These are phyloP conservation scores for Arthroderma sp. DNA, from an alignment of 2,329 filamentous ascomycete genomes.

Conservation along the genomic window DNA sequence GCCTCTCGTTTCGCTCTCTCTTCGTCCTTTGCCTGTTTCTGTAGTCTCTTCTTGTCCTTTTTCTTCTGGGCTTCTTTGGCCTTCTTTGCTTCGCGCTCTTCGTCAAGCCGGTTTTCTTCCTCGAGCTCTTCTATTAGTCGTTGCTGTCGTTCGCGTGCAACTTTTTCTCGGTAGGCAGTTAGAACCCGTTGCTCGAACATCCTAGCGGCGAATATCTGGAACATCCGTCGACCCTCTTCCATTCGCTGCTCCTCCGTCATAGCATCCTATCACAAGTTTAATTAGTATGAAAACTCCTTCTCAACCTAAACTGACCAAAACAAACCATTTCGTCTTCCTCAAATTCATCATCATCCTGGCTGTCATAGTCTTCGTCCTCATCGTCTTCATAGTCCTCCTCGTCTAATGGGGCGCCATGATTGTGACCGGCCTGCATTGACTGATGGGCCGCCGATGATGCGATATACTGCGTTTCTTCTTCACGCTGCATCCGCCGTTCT, in stretches of 20 bases:
- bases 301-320: conserved; percentile 23
- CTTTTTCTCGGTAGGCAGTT: conserved; percentile 95
- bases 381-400: conserved; percentile 62
- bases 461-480: conserved; percentile 71
- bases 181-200: conserved; percentile 99
- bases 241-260: conserved; percentile 98
- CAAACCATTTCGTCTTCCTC: conserved; percentile 54
- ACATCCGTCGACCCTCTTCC: conserved; percentile 97
- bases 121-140: conserved; percentile 84
- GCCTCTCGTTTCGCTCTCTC: conserved; percentile 80
- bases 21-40: conserved; percentile 80
- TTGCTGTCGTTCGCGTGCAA: conserved; percentile 80
- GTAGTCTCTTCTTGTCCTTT: conserved; percentile 83
- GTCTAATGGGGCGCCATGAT: conserved; percentile 60
- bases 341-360: conserved; percentile 52
- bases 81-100: conserved; percentile 80
- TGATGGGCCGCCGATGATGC: conserved; percentile 48
- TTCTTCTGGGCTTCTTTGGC: conserved; percentile 88
- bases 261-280: conserved; percentile 52
- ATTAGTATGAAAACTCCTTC: conserved; percentile 3
- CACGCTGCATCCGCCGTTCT: conserved; percentile 90
- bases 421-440: conserved; percentile 56
- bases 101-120: conserved; percentile 65
- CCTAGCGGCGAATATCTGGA: conserved; percentile 95
- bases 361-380: conserved; percentile 60